Conservation (phyloP, 139 green algal species). For the Yamagishiella unicocca region DNA sequence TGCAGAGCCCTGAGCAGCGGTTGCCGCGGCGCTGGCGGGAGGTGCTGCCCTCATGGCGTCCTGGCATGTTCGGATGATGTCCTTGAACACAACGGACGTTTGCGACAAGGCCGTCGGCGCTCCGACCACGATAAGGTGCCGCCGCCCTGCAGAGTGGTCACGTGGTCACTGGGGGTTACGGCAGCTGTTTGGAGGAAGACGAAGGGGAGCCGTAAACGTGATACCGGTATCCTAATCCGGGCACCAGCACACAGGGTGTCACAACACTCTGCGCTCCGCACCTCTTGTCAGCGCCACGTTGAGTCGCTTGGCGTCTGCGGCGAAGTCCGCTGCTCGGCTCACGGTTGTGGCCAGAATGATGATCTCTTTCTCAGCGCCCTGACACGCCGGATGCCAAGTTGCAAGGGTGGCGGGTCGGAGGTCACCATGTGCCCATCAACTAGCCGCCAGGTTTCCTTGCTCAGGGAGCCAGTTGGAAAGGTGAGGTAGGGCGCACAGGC, state of each 20-base stretch:
- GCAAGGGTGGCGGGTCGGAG: too few relatives aligned
- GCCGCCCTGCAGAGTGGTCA: constrained; percentile 25
- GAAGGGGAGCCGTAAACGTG: background rate
- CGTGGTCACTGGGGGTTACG: background rate
- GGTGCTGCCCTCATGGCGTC: background rate
- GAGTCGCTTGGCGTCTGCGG: constrained; percentile 66
- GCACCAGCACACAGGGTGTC: background rate
- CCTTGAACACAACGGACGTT: constrained; percentile 53
- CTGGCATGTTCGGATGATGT: constrained; percentile 48
- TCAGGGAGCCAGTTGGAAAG: too few relatives aligned
- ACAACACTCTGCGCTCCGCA: background rate
- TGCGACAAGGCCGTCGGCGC: constrained; percentile 47
- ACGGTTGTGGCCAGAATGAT: constrained; percentile 85
- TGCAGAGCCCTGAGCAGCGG: background rate
- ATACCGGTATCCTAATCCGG: background rate
- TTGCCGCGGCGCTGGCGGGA: background rate
- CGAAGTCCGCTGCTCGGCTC: constrained; percentile 51
- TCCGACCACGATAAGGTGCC: constrained; percentile 81
- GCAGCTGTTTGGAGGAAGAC: background rate
- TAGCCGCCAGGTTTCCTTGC: too few relatives aligned
- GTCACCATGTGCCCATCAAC: too few relatives aligned
- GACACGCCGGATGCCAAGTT: too few relatives aligned
- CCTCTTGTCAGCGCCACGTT: constrained; percentile 88
- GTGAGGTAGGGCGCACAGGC: too few relatives aligned
- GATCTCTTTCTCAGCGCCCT: constrained; percentile 87